Base-by-base conservation (phyloP, 202 grass and related monocot genomes). In the Carex sylvatica region DNA sequence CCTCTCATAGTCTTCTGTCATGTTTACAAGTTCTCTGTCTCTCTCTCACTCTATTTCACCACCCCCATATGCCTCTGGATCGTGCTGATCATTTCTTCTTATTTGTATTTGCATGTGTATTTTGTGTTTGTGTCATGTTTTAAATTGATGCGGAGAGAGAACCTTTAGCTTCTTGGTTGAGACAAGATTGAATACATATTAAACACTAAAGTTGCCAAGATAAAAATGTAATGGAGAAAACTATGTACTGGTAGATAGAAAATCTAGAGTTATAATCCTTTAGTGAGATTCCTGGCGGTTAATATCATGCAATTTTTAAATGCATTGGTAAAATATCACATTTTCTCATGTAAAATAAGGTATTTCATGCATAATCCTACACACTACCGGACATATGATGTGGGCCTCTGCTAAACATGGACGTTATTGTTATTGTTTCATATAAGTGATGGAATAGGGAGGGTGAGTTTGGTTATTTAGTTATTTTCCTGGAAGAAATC, bases 1-100 rank as follows among this genome's bases (percentile, higher is more conserved):
- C 96, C 96, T 33, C 75, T 99, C 40, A 89, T 93, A 18, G 96
- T 99, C 84, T 99, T 99, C 74, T 99, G 89, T 86, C 96, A 93
- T 86, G 89, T 99, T 86, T 99, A 99, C 88, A 99, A 88, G 93
- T 99, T 93, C 78, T 83, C 0, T 86, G 47, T 60, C 61, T 74
- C 24, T 53, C 71, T 18, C 4, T 47, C 3, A 49, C 12, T 63
- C 10, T 70, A 33, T 54, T 14, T 14, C 51, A 4, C 51, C 2
- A 4, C 15, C 53, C 15, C 5, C 0, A 46, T 20, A 22, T 20
- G 8, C 67, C n/a, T 70, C 0, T 44, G 9, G 8, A 44, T 70
- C 9, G 44, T 46, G 18, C 36, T 10, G 18, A 22, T 70, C 9
- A 22, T 70, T 38, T 70, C 20, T 70, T 33, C 36, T 36, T 70